Base-by-base conservation (phyloP, 768 basidiomycete genomes). In the Piloderma croceum region DNA sequence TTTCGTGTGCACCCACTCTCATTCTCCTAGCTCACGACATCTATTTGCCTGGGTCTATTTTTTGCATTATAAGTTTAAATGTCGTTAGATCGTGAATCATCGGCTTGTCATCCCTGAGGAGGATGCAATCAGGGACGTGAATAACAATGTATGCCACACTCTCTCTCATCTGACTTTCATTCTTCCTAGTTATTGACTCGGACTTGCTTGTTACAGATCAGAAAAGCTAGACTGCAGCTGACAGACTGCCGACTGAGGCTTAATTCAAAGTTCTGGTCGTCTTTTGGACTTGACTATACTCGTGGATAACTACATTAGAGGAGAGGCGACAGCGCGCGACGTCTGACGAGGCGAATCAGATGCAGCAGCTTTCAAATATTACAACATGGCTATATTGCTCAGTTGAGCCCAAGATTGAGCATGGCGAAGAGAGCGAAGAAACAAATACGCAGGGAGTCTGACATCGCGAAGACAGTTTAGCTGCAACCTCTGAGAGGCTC, bases 341-440 rank as follows among this genome's bases (percentile, higher is more conserved):
- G 3, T 46, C 58, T 11, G 46, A 39, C 13, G 61, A 57, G 17
- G 42, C 49, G 11, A 43, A 48, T 7, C 50, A 54, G 11, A 50
- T 51, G 4, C 25, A 42, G 4, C n/a, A n/a, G n/a, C 43, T 52
- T 11, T n/a, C n/a, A n/a, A 45, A 52, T 1, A 43, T 51, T 13
- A n/a, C 59, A 25, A 60, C 59, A 22, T 96, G 88, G 88, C 55
- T 99, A 40, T 92, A 97, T 53, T 99, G 94, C 60, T 92, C 90
- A 1, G 82, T 99, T 6, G 93, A 94, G 3, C 80, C 81, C 3
- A 72, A 70, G 46, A 57, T 88, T 31, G 74, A 78, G 15, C 64
- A 69, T 5, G 76, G 73, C 6, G 75, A 76, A 7, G 69, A 76
- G 20, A 75, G 72, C 42, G 73, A 71, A n/a, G 69, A 72, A 12